Conservation (phyloP, 2,329 filamentous ascomycete genomes). For the Hortaea sp. region DNA sequence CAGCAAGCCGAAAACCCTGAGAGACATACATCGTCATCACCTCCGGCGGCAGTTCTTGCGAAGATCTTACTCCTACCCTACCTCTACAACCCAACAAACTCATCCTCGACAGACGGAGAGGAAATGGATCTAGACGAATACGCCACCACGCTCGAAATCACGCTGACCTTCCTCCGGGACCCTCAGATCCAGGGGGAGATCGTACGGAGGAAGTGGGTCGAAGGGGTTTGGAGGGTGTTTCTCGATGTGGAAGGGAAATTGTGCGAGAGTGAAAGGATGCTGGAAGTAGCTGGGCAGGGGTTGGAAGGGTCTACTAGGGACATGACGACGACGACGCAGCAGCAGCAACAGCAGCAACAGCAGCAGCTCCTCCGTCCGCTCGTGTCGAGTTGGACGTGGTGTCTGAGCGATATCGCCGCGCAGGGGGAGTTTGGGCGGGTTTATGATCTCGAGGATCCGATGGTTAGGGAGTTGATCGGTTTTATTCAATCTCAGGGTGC, state of each 20-base stretch:
- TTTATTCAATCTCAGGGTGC: background rate
- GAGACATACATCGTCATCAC: too few relatives aligned
- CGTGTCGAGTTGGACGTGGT: constrained; percentile 20
- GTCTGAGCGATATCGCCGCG: constrained; percentile 21
- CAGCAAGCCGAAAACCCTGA: too few relatives aligned
- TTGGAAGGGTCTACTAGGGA: too few relatives aligned
- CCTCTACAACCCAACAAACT: too few relatives aligned
- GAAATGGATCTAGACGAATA: background rate
- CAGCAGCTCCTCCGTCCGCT: constrained; percentile 14
- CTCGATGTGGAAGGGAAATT: constrained; percentile 5
- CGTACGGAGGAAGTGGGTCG: constrained; percentile 5
- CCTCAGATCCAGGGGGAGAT: constrained; percentile 14
- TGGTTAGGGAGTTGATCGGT: constrained; percentile 4
- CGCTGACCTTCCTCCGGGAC: constrained; percentile 17
- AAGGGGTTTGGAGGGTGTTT: constrained; percentile 14
- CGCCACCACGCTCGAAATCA: constrained; percentile 14
- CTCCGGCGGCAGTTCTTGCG: too few relatives aligned
- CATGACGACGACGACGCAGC: background rate
- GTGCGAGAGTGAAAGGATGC: constrained; percentile 1
- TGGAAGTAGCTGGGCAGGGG: background rate
- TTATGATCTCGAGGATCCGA: constrained; percentile 5
- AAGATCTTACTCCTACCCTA: too few relatives aligned
- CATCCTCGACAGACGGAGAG: too few relatives aligned
- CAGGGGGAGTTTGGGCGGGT: constrained; percentile 8
- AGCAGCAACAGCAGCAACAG: background rate